Evolutionary conservation across 352 stramenopile species (phyloP).

Genomic region (Phytophthora sp.): DNA sequence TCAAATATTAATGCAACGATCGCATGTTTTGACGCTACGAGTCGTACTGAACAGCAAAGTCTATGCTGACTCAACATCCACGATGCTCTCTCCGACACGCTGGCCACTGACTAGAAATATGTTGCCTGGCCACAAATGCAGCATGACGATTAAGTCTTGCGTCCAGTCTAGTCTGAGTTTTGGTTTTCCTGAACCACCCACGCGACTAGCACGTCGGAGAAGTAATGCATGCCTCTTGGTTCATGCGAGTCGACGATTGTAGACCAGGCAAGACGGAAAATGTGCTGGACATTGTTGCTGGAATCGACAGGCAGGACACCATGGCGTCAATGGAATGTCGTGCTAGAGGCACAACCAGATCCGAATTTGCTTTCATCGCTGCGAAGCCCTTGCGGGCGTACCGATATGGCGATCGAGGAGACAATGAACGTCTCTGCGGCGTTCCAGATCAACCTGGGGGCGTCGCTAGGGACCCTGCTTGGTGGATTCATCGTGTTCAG

Average conservation of each 20-base stretch:
- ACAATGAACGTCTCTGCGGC: constrained; percentile 18
- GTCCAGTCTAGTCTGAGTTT: constrained; percentile 14
- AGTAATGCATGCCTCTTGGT: constrained; percentile 1
- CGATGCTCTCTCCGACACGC: no score
- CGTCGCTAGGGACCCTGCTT: constrained; percentile 54
- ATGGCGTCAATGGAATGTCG: background rate
- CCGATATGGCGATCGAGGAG: constrained; percentile 22
- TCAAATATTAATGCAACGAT: background rate
- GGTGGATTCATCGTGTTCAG: constrained; percentile 68
- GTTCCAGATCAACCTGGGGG: constrained; percentile 49
- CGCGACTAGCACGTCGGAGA: background rate
- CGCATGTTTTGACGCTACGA: background rate
- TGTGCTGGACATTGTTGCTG: constrained; percentile 6
- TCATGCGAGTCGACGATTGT: constrained; percentile 4
- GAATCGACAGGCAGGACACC: background rate
- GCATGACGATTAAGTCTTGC: constrained; percentile 4
- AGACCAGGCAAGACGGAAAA: constrained; percentile 6
- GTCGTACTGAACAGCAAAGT: background rate
- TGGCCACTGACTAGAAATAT: background rate
- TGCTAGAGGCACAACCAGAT: constrained; percentile 5
- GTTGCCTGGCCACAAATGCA: background rate
- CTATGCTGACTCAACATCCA: background rate
- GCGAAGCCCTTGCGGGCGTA: background rate
- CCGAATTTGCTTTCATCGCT: constrained; percentile 8
- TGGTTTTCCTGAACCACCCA: constrained; percentile 2